Evolutionary conservation across 2,329 filamentous ascomycete genomes (phyloP).

Genomic region (Talaromyces sp.): DNA sequence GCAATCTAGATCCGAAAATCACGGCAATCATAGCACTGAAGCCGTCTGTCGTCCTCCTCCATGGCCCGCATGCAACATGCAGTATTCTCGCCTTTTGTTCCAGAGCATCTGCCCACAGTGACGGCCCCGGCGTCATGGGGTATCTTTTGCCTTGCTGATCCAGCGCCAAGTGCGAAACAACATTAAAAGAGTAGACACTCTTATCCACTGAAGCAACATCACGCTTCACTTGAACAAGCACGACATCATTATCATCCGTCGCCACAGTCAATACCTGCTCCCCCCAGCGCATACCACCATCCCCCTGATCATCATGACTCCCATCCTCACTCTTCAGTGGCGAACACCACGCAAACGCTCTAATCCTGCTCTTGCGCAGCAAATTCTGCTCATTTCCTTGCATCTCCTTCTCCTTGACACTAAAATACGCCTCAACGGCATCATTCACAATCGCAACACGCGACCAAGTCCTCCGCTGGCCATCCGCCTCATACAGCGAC

Average conservation of each 20-base stretch:
- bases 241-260: constrained; percentile 35
- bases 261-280: constrained; percentile 28
- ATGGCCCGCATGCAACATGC: constrained; percentile 28
- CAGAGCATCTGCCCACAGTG: constrained; percentile 25
- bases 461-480: constrained; percentile 44
- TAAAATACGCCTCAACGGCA: constrained; percentile 37
- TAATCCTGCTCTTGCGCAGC: constrained; percentile 28
- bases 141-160: constrained; percentile 10
- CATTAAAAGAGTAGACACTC: constrained; percentile 18
- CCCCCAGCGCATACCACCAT: constrained; percentile 24
- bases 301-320: neutral
- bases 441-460: constrained; percentile 50
- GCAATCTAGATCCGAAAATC: constrained; percentile 23
- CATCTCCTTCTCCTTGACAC: neutral
- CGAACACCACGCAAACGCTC: constrained; percentile 38
- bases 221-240: constrained; percentile 23
- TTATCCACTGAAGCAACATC: constrained; percentile 2
- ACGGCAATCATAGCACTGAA: constrained; percentile 21
- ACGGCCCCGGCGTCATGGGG: constrained; percentile 17
- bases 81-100: constrained; percentile 19
- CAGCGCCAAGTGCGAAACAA: constrained; percentile 20
- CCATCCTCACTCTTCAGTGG: constrained; percentile 17
- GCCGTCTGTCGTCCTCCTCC: constrained; percentile 15
- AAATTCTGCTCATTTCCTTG: constrained; percentile 9
- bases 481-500: constrained; percentile 50